Conservation (phyloP, 108 stramenopile genomes). For the Nitzschia putrida region DNA sequence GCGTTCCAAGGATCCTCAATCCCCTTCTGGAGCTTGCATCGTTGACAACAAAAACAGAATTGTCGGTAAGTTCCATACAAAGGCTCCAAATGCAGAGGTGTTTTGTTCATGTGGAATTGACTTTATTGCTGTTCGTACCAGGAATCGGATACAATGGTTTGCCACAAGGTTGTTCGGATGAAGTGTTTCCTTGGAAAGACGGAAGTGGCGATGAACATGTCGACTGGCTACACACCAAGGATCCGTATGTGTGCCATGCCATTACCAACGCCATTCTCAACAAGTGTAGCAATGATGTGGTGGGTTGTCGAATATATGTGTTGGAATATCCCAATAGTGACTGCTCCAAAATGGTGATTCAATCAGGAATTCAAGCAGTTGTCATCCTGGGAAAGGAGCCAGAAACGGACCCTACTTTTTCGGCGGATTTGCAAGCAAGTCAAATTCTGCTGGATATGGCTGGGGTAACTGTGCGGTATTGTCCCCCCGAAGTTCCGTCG, state of each 20-base stretch:
- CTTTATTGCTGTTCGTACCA: neutral
- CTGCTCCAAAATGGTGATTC: slow-evolving; percentile 95
- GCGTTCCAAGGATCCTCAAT: slow-evolving; percentile 92
- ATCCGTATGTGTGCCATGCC: slow-evolving; percentile 93
- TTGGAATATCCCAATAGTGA: slow-evolving; percentile 92
- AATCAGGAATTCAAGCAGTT: slow-evolving; percentile 90
- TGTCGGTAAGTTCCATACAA: slow-evolving; percentile 59
- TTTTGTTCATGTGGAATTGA: neutral
- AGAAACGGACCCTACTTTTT: neutral
- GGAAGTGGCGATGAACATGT: slow-evolving; percentile 5
- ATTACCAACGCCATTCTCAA: slow-evolving; percentile 97
- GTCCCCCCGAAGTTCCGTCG: slow-evolving; percentile 18
- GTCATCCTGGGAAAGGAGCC: slow-evolving; percentile 55
- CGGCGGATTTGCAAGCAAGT: slow-evolving; percentile 50
- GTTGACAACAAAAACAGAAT: slow-evolving; percentile 82
- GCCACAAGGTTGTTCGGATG: slow-evolving; percentile 90
- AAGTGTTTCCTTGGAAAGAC: slow-evolving; percentile 78
- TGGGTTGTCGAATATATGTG: slow-evolving; percentile 84
- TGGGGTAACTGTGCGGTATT: slow-evolving; percentile 59
- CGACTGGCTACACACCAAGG: slow-evolving; percentile 78
- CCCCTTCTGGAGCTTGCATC: slow-evolving; percentile 69
- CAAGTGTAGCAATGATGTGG: slow-evolving; percentile 87
- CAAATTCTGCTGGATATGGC: slow-evolving; percentile 85
- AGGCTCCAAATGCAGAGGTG: neutral
- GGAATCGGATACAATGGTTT: slow-evolving; percentile 92